These are phyloP conservation scores for Acanthamoeba healyi DNA, from an alignment of 208 protist genomes.

Conservation along the genomic window DNA sequence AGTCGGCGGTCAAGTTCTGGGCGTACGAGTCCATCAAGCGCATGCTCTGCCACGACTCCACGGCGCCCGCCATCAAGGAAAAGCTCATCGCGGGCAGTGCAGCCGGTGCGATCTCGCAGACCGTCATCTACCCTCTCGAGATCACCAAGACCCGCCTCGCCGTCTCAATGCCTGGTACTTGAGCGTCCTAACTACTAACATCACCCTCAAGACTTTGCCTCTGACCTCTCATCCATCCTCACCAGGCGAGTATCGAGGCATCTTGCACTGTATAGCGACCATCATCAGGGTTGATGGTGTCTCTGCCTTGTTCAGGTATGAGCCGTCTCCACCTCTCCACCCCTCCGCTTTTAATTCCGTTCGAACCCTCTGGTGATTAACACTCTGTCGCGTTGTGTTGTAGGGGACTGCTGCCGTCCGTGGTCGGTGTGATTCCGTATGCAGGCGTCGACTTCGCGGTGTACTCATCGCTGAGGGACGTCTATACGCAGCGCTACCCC, in stretches of 20 bases:
- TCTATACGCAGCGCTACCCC: conserved; percentile 21
- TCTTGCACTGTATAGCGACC: conserved; percentile 7
- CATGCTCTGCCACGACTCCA: conserved; percentile 60
- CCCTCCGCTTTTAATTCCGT: too few species aligned
- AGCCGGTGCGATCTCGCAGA: conserved; percentile 71
- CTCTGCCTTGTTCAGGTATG: background rate
- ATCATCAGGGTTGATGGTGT: conserved; percentile 54
- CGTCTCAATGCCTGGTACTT: conserved; percentile 37
- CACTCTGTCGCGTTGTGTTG: too few species aligned
- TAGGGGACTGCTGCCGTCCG: conserved; percentile 58
- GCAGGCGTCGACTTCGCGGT: conserved; percentile 75
- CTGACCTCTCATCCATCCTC: background rate
- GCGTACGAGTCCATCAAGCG: conserved; percentile 71
- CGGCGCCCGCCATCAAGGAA: conserved; percentile 38
- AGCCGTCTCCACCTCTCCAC: too few species aligned
- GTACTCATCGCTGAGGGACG: conserved; percentile 59
- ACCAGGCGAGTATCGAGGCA: conserved; percentile 56
- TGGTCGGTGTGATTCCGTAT: conserved; percentile 74
- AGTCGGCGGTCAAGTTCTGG: conserved; percentile 76
- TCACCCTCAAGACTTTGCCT: too few species aligned
- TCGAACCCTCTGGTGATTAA: too few species aligned
- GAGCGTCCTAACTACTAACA: too few species aligned
- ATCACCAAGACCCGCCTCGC: conserved; percentile 76
- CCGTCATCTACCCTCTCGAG: conserved; percentile 73
- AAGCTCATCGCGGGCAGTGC: conserved; percentile 68